A percentile compares a stretch with the other conserved stretches of the same genome.
These are phyloP conservation scores for Pseudogymnoascus sp. DNA, from an alignment of 2,329 filamentous ascomycete species.

Conservation along the genomic window DNA sequence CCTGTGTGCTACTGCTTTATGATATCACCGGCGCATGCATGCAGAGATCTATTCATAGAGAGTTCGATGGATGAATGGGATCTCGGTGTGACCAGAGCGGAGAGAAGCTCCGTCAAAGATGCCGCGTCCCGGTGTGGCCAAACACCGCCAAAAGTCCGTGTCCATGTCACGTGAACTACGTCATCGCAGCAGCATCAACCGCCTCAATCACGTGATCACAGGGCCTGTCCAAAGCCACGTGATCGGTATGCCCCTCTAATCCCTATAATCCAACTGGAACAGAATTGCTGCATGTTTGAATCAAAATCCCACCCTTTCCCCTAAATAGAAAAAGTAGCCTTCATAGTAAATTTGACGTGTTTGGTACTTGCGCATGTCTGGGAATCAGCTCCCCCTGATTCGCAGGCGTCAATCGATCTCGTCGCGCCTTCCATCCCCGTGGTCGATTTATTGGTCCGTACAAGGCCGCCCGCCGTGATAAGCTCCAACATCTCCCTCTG, in stretches of 20 bases:
- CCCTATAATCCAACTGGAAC: neutral
- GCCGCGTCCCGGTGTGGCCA: neutral
- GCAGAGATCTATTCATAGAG: neutral
- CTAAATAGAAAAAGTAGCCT: neutral
- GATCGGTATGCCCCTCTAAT: neutral
- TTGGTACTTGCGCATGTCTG: neutral
- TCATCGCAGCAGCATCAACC: neutral
- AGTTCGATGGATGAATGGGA: neutral
- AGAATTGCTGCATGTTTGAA: neutral
- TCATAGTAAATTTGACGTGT: neutral
- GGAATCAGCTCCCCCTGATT: neutral
- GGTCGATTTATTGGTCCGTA: constrained; percentile 3
- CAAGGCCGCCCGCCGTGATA: neutral
- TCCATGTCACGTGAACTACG: neutral
- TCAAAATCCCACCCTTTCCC: neutral
- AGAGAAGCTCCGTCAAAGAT: neutral
- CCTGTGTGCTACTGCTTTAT: neutral
- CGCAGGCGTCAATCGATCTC: constrained; percentile 1
- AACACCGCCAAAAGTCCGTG: neutral
- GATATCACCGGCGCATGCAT: neutral
- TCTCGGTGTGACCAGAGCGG: neutral
- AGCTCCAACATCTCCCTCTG: neutral
- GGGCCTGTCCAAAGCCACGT: neutral
- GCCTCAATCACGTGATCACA: neutral
- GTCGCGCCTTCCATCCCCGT: neutral